Base-by-base conservation (phyloP, 192 early-diverging fungal species). In the Entomortierella beljakovae region DNA sequence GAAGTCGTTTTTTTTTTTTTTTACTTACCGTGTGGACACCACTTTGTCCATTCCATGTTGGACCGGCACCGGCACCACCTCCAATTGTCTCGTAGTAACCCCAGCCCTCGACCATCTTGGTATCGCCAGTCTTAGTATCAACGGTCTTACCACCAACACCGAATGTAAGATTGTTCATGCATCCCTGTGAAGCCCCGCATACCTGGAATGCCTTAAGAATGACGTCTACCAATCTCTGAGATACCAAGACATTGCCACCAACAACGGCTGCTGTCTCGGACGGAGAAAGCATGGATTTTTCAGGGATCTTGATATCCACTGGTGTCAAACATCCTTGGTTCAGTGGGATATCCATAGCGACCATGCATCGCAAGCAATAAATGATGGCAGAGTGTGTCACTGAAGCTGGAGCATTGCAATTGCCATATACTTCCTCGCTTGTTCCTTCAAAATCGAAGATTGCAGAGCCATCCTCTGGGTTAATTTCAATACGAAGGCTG, bases 41-140 rank as follows among this genome's bases (percentile, higher is more conserved):
- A 64, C 91, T 91, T 46, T 92, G 88, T 8, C 97, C 97, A 62
- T 91, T 56, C 97, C 97, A 99, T 0, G 86, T 86, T 2, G 94
- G 92, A 3, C 97, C 97, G 7, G 95, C 97, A 22, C 97, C 97
- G 55, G 89, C 89, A 40, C 90, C 90, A 38, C 93, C 90, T 43
- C 91, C 93, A 69, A 99, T 97, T 8, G 96, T 98, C 80, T 99
- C 96, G 82, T 98, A 98, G 70, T 99, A 99, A 23, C 96, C 96
- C 90, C 95, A 97, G 28, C 95, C 95, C 2, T 92, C 88, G 38
- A 79, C 82, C 33, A 83, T 66, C 23, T 82, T 80, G 13, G 77
- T 49, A 31, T 80, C 82, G 38, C 84, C 82, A 2, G 80, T 75
- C 31, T 83, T 82, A 18, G 83, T 81, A 49, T 87, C 83, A 58